Evolutionary conservation across 1,284 basidiomycete genomes (phyloP), one percentile per base, ranked within the genome.

Genomic region (Farysia itapuensis): DNA sequence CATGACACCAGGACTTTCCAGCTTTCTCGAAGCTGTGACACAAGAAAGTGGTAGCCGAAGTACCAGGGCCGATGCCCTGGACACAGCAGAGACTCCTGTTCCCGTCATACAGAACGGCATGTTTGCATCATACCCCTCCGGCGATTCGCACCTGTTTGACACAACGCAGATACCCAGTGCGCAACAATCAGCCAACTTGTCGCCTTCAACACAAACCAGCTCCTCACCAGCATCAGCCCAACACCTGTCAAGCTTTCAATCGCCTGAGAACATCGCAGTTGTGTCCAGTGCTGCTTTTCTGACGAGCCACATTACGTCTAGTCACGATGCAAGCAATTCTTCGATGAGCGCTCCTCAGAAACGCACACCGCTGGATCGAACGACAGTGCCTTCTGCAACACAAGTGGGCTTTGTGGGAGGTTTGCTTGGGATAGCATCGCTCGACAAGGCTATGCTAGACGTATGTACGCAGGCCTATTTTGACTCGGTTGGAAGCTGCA

Each of bases 331-430:
- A n/a, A n/a, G n/a, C n/a, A n/a, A n/a, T n/a, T n/a, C n/a, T n/a
- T n/a, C n/a, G n/a, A n/a, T n/a, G n/a, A n/a, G n/a, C n/a, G n/a
- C n/a, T n/a, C n/a, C n/a, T n/a, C n/a, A n/a, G n/a, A n/a, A n/a
- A n/a, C 32, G 4, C 8, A 16, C 18, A 9, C n/a, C n/a, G n/a
- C n/a, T n/a, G n/a, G n/a, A n/a, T n/a, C n/a, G n/a, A n/a, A n/a
- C n/a, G n/a, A n/a, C n/a, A n/a, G n/a, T n/a, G n/a, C n/a, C n/a
- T n/a, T n/a, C n/a, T n/a, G n/a, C n/a, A n/a, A n/a, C n/a, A n/a
- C 51, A 49, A 26, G 43, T 57, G 16, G 48, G 54, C 32, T 58
- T 58, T 18, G 47, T 50, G 4, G 54, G 54, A 5, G 53, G 53
- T 2, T 33, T 58, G 22, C 39, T 58, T 3, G 54, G 54, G 18